These are phyloP conservation scores for Pleurotus tuber-regium DNA, from an alignment of 768 basidiomycete genomes.

Conservation along the genomic window DNA sequence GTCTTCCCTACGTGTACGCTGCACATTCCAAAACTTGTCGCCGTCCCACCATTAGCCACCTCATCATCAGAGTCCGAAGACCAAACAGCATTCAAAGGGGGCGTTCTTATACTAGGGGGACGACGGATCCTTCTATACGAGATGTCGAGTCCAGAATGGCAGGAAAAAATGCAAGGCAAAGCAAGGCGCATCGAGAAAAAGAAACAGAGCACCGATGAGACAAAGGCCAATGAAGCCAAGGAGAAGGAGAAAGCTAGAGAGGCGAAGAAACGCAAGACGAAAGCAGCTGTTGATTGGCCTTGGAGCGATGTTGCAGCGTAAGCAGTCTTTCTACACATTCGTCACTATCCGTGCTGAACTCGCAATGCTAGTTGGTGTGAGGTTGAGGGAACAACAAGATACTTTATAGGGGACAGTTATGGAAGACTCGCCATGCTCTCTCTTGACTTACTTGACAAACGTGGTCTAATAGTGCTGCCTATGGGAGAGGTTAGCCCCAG, in stretches of 20 bases:
- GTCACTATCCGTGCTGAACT: background rate
- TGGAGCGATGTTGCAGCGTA: slow-evolving; percentile 74
- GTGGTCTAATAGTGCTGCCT: slow-evolving; percentile 53
- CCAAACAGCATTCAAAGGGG: slow-evolving; percentile 49
- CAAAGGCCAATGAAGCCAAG: slow-evolving; percentile 43
- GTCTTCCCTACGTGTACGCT: slow-evolving; percentile 42
- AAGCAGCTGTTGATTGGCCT: slow-evolving; percentile 65
- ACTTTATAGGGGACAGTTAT: slow-evolving; percentile 67
- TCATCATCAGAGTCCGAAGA: slow-evolving; percentile 26
- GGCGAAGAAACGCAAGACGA: slow-evolving; percentile 50
- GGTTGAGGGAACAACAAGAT: slow-evolving; percentile 43
- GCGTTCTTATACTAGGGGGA: slow-evolving; percentile 69
- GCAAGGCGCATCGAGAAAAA: slow-evolving; percentile 48
- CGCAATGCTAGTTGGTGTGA: slow-evolving; percentile 43
- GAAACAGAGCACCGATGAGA: slow-evolving; percentile 43
- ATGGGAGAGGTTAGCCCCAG: slow-evolving; percentile 62
- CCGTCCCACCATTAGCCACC: slow-evolving; percentile 31
- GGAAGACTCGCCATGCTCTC: slow-evolving; percentile 72
- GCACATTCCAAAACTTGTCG: slow-evolving; percentile 36
- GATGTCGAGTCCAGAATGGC: slow-evolving; percentile 41
- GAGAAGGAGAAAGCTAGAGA: slow-evolving; percentile 59
- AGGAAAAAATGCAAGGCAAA: slow-evolving; percentile 55
- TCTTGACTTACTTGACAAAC: slow-evolving; percentile 39
- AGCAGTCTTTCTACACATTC: slow-evolving; percentile 24
- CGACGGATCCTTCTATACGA: slow-evolving; percentile 63